Base-by-base conservation (phyloP, 495 filamentous ascomycete genomes). In the Jackrogersella minutella region DNA sequence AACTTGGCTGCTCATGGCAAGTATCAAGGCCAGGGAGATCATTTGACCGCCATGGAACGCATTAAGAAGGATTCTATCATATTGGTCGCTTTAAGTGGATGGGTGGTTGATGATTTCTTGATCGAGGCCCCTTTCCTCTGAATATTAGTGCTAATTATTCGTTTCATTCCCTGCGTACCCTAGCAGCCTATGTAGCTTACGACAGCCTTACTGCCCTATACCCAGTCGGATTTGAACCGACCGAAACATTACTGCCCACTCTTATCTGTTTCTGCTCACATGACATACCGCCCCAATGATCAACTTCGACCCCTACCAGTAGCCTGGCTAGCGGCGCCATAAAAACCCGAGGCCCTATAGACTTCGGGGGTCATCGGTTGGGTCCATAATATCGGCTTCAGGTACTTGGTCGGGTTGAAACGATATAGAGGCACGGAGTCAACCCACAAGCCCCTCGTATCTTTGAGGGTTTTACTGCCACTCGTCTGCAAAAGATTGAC, bases 261-360 rank as follows among this genome's bases (percentile, higher is more conserved):
- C 41, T 46, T 46, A 46, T 46, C 41, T 46, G 41, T 11, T 11
- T 46, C 21, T 46, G 41, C 21, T 46, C 41, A 28, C 41, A 21
- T 46, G 22, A 46, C 19, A 30, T 24, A 5, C 19, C 41, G 8
- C 19, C 26, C 22, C 5, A 24, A 24, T 46, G 22, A 19, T 46
- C 41, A 14, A 31, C n/a, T 49, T 3, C 31, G 44, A 24, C 44
- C 30, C 44, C 16, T 49, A 49, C 44, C 24, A 49, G 21, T 14
- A 49, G 26, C 44, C 44, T 8, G 44, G 44, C 44, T 49, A 17
- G 9, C 26, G 44, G 44, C 26, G 44, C 44, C 17, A 49, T 49
- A 30, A n/a, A n/a, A n/a, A n/a, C n/a, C n/a, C n/a, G n/a, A n/a
- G 44, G 22, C 26, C 17, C 13, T 13, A 17, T n/a, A 17, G 26